Base-by-base conservation (phyloP, 306 rosid genomes). In the Cucumis hystrix region DNA sequence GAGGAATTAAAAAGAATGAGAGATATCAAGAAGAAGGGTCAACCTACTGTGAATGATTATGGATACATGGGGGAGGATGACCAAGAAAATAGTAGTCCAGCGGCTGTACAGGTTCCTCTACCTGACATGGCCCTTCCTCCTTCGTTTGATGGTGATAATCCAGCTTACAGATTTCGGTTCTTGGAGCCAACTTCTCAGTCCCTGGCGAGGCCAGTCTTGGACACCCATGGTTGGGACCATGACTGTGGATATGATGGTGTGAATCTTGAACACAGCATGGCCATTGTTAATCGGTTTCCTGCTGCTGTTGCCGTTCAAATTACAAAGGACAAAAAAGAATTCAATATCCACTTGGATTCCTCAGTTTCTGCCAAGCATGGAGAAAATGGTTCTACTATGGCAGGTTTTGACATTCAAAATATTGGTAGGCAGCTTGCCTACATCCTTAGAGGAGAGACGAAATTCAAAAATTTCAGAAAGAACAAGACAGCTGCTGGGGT, bases 211-310 rank as follows among this genome's bases (percentile, higher is more conserved):
- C 98, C 99, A 12, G 99, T 96, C 63, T 82, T 96, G 77, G 99
- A 92, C 81, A 82, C 89, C 49, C 97, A 96, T 77, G 93, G 99
- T 54, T 96, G 99, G 99, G 99, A 96, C 88, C 99, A 96, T 74
- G 99, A 96, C 77, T 96, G 93, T 78, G 99, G 99, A 70, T 96
- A 96, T 28, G 99, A 96, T 51, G 98, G 99, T 68, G 98, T 96
- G 75, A 96, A 92, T 87, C 81, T 96, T 71, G 99, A 96, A 75
- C 89, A 90, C 0, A 84, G 81, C 78, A 84, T 91, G 43, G 97
- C 90, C 86, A 77, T 96, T 77, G 87, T 86, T 78, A 86, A 81
- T 75, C 80, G 78, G 65, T 92, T 92, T 81, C 99, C 99, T 0
- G 90, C 85, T 23, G 89, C 91, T 78, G 83, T 90, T 73, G 63